Evolutionary conservation across 202 grass and related monocot genomes (phyloP).

Genomic region (Tripidium arundinaceum): DNA sequence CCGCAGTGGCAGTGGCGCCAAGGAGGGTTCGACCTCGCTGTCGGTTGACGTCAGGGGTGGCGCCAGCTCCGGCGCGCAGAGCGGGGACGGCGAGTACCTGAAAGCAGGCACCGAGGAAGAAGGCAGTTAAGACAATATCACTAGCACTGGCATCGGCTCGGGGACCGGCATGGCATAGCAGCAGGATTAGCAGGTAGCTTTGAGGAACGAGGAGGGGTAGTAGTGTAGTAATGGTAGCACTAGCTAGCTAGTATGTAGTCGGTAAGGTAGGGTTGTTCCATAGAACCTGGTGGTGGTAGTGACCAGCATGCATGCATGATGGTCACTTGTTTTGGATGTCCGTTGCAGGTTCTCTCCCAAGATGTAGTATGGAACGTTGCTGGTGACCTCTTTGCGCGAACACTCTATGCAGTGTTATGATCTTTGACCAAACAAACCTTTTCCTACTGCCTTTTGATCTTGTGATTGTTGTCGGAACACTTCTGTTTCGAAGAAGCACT

Average conservation of each 20-base stretch:
- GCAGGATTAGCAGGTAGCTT: slow-evolving; percentile 27
- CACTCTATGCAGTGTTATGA: neutral
- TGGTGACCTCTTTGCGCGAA: neutral
- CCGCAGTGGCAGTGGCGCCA: slow-evolving; percentile 39
- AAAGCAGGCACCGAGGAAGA: slow-evolving; percentile 85
- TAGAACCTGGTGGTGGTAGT: slow-evolving; percentile 63
- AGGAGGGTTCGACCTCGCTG: slow-evolving; percentile 50
- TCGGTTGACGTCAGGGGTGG: slow-evolving; percentile 42
- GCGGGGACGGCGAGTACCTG: slow-evolving; percentile 74
- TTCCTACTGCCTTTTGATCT: neutral
- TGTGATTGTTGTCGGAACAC: neutral
- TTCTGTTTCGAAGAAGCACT: neutral
- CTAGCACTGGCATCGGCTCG: neutral
- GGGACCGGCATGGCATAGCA: neutral
- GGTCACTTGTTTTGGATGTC: slow-evolving; percentile 57
- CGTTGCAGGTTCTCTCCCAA: slow-evolving; percentile 44
- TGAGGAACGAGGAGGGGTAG: slow-evolving; percentile 12
- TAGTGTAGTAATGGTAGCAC: slow-evolving; percentile 11
- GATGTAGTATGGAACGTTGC: slow-evolving; percentile 23
- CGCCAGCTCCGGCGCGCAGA: slow-evolving; percentile 54
- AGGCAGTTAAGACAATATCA: slow-evolving; percentile 46
- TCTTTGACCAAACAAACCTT: neutral
- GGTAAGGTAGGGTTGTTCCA: slow-evolving; percentile 31
- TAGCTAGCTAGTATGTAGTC: slow-evolving; percentile 5
- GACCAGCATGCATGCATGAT: slow-evolving; percentile 25